Percentiles rank a stretch among this genome's conserved stretches.
These are phyloP conservation scores for Phytophthora tubulina DNA, from an alignment of 352 stramenopile species.

Conservation along the genomic window DNA sequence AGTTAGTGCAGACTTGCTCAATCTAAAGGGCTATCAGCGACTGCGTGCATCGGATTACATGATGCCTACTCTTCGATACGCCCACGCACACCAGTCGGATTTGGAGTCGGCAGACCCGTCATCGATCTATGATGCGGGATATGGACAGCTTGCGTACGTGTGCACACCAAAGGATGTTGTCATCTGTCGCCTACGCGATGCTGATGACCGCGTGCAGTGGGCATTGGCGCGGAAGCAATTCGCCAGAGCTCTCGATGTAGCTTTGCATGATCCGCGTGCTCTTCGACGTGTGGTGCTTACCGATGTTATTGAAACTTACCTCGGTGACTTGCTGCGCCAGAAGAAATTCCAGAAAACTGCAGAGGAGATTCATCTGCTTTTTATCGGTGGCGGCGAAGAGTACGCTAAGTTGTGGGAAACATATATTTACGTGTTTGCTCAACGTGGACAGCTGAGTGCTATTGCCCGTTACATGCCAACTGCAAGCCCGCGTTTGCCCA, in stretches of 20 bases:
- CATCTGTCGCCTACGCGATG: slow-evolving; percentile 82
- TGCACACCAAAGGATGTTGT: slow-evolving; percentile 89
- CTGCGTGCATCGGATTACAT: slow-evolving; percentile 85
- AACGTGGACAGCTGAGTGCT: slow-evolving; percentile 74
- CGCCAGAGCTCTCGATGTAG: slow-evolving; percentile 65
- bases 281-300: slow-evolving; percentile 66
- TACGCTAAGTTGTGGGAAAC: slow-evolving; percentile 84
- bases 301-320: slow-evolving; percentile 79
- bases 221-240: slow-evolving; percentile 74
- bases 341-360: slow-evolving; percentile 80
- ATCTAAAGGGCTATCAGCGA: slow-evolving; percentile 78
- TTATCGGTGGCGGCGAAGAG: slow-evolving; percentile 62
- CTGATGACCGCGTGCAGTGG: slow-evolving; percentile 82
- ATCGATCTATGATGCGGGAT: slow-evolving; percentile 78
- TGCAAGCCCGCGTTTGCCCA: slow-evolving; percentile 68
- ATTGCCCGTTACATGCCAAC: slow-evolving; percentile 85
- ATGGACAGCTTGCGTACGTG: slow-evolving; percentile 75
- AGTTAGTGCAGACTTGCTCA: slow-evolving; percentile 86
- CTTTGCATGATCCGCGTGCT: slow-evolving; percentile 63
- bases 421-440: slow-evolving; percentile 89
- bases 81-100: slow-evolving; percentile 31
- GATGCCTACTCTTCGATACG: slow-evolving; percentile 79
- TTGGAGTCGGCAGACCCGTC: slow-evolving; percentile 36
- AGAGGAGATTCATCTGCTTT: slow-evolving; percentile 79
- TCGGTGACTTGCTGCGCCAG: slow-evolving; percentile 76